phyloP scores from a whole-genome alignment of 345 rosid species.

The Acer saccharum region DNA sequence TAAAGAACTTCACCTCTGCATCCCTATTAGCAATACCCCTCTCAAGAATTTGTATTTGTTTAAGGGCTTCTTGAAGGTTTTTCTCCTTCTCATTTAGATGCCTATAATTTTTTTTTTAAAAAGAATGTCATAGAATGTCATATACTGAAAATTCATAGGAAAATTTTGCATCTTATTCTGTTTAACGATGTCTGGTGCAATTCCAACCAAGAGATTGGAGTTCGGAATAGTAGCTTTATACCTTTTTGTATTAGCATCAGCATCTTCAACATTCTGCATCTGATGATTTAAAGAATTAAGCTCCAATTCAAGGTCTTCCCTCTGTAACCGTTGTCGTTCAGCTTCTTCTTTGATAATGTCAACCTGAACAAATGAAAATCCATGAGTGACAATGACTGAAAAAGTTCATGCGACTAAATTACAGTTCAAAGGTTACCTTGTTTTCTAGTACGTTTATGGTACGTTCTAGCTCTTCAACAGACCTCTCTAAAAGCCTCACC shows the following conservation, averaged over 20 bases:
- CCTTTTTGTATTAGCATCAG: constrained; percentile 75
- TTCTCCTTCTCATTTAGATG: constrained; percentile 66
- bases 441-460: constrained; percentile 80
- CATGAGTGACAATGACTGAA: constrained; percentile 24
- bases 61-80: constrained; percentile 56
- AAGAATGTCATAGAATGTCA: constrained; percentile 15
- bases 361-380: constrained; percentile 49
- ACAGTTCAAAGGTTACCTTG: constrained; percentile 53
- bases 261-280: constrained; percentile 64
- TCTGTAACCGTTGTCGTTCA: constrained; percentile 79
- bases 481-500: constrained; percentile 81
- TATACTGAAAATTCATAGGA: constrained; percentile 17
- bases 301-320: constrained; percentile 91
- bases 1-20: constrained; percentile 54
- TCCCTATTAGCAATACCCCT: constrained; percentile 52
- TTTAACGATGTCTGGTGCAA: neutral
- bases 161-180: constrained; percentile 6
- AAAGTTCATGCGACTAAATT: constrained; percentile 12
- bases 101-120: constrained; percentile 29
- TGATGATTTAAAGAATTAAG: constrained; percentile 68
- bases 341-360: constrained; percentile 90
- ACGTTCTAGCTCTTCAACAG: constrained; percentile 87
- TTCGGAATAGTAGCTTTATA: constrained; percentile 17
- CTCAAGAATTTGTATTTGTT: constrained; percentile 58
- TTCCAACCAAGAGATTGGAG: constrained; percentile 1